These are phyloP conservation scores for Hypholoma fasciculare DNA, from an alignment of 768 basidiomycete genomes.

Conservation along the genomic window DNA sequence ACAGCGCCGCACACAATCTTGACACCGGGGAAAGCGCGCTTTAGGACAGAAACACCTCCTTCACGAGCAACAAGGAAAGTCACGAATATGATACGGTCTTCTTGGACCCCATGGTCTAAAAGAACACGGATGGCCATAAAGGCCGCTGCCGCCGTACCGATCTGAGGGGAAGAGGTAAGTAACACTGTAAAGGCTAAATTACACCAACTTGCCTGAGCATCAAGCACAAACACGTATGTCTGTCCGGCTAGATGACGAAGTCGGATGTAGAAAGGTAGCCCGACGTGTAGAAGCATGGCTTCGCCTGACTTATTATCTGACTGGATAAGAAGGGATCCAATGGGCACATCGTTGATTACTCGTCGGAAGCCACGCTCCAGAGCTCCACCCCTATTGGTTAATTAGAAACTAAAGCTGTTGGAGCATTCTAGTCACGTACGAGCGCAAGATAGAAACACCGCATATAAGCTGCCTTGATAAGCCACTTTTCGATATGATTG, in stretches of 20 bases:
- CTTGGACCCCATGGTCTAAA: slow-evolving; percentile 87
- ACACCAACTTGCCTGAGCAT: slow-evolving; percentile 65
- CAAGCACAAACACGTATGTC: slow-evolving; percentile 84
- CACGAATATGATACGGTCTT: slow-evolving; percentile 86
- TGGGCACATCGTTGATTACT: slow-evolving; percentile 80
- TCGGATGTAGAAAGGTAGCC: slow-evolving; percentile 76
- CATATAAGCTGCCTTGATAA: slow-evolving; percentile 58
- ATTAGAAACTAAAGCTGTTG: neutral
- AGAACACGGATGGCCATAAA: slow-evolving; percentile 96
- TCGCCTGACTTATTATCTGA: slow-evolving; percentile 84
- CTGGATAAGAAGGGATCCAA: slow-evolving; percentile 92
- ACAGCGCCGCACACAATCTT: slow-evolving; percentile 83
- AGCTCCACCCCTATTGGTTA: slow-evolving; percentile 69
- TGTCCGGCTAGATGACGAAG: slow-evolving; percentile 61
- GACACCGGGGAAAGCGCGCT: slow-evolving; percentile 82
- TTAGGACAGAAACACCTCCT: slow-evolving; percentile 77
- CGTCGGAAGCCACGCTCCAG: slow-evolving; percentile 89
- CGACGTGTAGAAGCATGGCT: slow-evolving; percentile 80
- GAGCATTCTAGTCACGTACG: slow-evolving; percentile 46
- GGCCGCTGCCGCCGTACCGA: slow-evolving; percentile 89
- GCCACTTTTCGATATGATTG: too few relatives aligned
- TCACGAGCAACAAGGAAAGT: slow-evolving; percentile 85
- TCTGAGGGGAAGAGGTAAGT: slow-evolving; percentile 41
- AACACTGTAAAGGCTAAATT: too few relatives aligned
- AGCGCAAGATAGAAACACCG: slow-evolving; percentile 87